A percentile compares a stretch with the other conserved stretches of the same genome.
Conservation (phyloP, 495 filamentous ascomycete genomes). For the Talaromyces adpressus region DNA sequence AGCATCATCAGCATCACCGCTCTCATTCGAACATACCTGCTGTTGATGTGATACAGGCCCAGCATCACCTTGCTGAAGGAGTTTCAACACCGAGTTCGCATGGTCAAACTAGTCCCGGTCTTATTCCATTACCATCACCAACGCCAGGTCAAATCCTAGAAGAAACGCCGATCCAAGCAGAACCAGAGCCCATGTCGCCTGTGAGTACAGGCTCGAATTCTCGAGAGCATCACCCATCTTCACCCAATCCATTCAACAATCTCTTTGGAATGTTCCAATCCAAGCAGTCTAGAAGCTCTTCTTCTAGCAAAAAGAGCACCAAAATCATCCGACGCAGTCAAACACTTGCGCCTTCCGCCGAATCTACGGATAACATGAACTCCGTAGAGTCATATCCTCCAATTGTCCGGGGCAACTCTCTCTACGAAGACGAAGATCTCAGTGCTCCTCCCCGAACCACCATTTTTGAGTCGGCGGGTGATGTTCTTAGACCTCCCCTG, state of each 20-base stretch:
- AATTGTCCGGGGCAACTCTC: slow-evolving; percentile 35
- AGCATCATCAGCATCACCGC: slow-evolving; percentile 12
- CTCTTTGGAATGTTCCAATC: slow-evolving; percentile 60
- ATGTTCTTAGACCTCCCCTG: slow-evolving; percentile 83
- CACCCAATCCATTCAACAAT: slow-evolving; percentile 45
- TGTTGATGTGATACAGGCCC: slow-evolving; percentile 18
- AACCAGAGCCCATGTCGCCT: slow-evolving; percentile 5
- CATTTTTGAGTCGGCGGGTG: slow-evolving; percentile 89
- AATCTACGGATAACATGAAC: slow-evolving; percentile 26
- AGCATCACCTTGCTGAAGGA: background rate
- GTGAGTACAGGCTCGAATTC: background rate
- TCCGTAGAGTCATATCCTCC: slow-evolving; percentile 19
- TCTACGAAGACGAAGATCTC: slow-evolving; percentile 35
- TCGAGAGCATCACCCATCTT: slow-evolving; percentile 10
- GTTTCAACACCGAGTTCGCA: slow-evolving; percentile 22
- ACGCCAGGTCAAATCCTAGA: slow-evolving; percentile 16
- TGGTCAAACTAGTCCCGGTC: slow-evolving; percentile 11
- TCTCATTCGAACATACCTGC: slow-evolving; percentile 19
- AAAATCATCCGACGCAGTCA: slow-evolving; percentile 77
- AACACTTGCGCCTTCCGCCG: slow-evolving; percentile 44
- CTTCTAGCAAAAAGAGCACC: slow-evolving; percentile 40
- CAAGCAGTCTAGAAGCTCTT: slow-evolving; percentile 23
- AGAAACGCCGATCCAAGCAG: slow-evolving; percentile 1
- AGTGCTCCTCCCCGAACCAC: slow-evolving; percentile 83
- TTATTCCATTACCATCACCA: slow-evolving; percentile 19